Base-by-base conservation (phyloP, 1,284 basidiomycete genomes). In the Anthracocystis setariae region DNA sequence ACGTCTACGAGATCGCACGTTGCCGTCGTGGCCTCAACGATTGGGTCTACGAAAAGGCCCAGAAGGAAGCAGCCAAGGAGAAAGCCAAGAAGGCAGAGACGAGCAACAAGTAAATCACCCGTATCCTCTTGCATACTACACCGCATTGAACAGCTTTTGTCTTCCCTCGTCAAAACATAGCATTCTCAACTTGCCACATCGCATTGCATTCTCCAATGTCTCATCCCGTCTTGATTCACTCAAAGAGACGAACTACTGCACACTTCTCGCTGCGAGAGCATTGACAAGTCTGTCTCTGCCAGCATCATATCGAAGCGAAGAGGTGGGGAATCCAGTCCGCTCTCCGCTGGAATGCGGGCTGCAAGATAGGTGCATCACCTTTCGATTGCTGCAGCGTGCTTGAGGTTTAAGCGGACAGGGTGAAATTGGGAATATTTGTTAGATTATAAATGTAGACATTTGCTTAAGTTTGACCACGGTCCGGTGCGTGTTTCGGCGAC, bases 1-100 rank as follows among this genome's bases (percentile, higher is more conserved):
- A 94, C 78, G 93, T 92, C 25, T 88, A 93, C 81, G 94, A 97
- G 90, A 96, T 99, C 80, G 89, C 93, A 20, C 89, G 95, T 63
- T 98, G 98, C 86, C 87, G 90, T 58, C 87, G 93, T 2, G 94
- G 94, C 1, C 87, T 98, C 66, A 99, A 99, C 84, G 92, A 96
- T 84, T 85, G 85, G 59, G 90, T 92, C n/a, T 74, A 60, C 53
- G 77, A 79, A 23, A 79, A 81, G 66, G 81, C 78, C 5, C 64
- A 73, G 51, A 74, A 79, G 67, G 76, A 71, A 46, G 64, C 64
- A 9, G 76, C 73, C 45, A 74, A 70, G 58, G 68, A 72, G 62
- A 76, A 76, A 53, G 71, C 73, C 33, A 71, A 76, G 65, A 53
- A 67, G 52, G 58, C 64, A 17, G 39, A 51, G 32, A 38, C 47